Evolutionary conservation across 1,139 yeast genomes (phyloP), one percentile per base, ranked within the genome.

Genomic region (Martiniozyma asiatica): DNA sequence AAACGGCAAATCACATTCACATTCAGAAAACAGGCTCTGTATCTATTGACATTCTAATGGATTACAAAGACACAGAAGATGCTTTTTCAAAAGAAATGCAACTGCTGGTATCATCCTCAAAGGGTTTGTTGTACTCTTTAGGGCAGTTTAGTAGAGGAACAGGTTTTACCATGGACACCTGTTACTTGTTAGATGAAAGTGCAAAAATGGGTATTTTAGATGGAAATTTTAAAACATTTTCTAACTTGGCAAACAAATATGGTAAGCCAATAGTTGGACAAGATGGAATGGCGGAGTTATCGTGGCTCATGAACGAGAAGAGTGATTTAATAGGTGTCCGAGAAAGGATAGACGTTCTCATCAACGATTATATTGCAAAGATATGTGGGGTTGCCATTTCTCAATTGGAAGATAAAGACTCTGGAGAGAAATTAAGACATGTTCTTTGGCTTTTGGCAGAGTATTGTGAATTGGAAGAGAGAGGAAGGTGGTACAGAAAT

Each of bases 31-130:
- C n/a, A n/a, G n/a, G n/a, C n/a, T n/a, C n/a, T n/a, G n/a, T n/a
- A n/a, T n/a, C n/a, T n/a, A n/a, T 33, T 20, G 38, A 37, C n/a
- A 10, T 36, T 6, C 14, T 39, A 10, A 4, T 39, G 15, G 42
- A 39, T 24, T 34, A 24, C 20, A 26, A 27, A 15, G 12, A 14
- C 4, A 21, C 30, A 4, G 16, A 25, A 13, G 27, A 34, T 10
- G 21, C 20, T 9, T 33, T 14, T 3, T 8, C 30, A 11, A 28
- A 26, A 19, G 42, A 39, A 23, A 20, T 30, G 15, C 42, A 39
- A 22, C 4, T 39, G 7, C 6, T 37, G 4, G 8, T 34, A 6
- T 29, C 25, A 2, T 9, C 24, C 5, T 15, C 11, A 1, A 30
- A 10, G 8, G 32, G 31, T 14, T 14, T 30, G 3, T 8, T 39